A percentile compares a stretch with the other conserved stretches of the same genome.
Evolutionary conservation across 805 yeast species (phyloP).

Genomic region (Jamesozyma jinghongensis): DNA sequence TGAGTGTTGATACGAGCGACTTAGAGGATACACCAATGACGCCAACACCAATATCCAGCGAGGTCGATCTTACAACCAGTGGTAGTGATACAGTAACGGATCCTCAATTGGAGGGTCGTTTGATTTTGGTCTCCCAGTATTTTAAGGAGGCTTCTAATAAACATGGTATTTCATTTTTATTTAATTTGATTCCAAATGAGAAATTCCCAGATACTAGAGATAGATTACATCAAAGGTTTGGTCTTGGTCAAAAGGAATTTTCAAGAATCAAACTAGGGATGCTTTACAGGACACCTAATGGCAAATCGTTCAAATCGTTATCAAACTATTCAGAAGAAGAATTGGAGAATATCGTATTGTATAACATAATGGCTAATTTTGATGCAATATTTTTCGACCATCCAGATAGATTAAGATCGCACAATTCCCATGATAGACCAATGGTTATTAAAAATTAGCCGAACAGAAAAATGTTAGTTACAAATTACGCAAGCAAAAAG

Average conservation of each 20-base stretch:
- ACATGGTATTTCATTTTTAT: conserved; percentile 83
- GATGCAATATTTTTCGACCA: conserved; percentile 74
- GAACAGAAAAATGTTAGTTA: too few relatives aligned
- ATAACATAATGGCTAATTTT: conserved; percentile 41
- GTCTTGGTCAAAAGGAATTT: conserved; percentile 72
- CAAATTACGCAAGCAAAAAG: too few relatives aligned
- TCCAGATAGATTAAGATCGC: conserved; percentile 67
- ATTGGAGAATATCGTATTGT: conserved; percentile 36
- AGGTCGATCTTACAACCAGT: neutral
- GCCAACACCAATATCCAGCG: conserved; percentile 1
- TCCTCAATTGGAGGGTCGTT: conserved; percentile 25
- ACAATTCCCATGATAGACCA: conserved; percentile 46
- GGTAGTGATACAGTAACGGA: conserved; percentile 15
- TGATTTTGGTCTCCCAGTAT: conserved; percentile 68
- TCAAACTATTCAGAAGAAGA: conserved; percentile 46
- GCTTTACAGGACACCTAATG: conserved; percentile 25
- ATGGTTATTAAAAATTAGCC: conserved; percentile 42
- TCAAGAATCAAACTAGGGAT: conserved; percentile 54
- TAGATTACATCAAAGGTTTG: conserved; percentile 61
- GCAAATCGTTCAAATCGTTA: conserved; percentile 31
- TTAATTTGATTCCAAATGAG: conserved; percentile 64
- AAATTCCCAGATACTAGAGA: conserved; percentile 48
- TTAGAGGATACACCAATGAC: conserved; percentile 3
- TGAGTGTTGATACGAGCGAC: neutral
- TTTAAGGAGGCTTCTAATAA: conserved; percentile 53